Evolutionary conservation across 225 moss, liverwort and hornwort genomes (phyloP), one percentile per base, ranked within the genome.

Genomic region (Polytrichum formosum): DNA sequence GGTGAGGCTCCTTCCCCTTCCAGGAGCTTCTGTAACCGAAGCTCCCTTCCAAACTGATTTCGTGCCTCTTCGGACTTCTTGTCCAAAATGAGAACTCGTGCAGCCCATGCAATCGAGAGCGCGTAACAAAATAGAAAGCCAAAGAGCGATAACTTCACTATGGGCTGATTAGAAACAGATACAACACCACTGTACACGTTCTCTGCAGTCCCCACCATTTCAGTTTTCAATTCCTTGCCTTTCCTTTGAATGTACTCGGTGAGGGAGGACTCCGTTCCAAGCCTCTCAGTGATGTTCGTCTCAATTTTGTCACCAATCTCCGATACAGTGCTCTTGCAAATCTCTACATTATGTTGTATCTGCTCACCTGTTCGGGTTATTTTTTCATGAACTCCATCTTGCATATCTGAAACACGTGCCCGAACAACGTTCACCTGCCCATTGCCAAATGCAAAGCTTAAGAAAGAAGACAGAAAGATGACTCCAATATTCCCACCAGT

Each of bases 1-100:
- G 66, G 69, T 64, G 88, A 72, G 70, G 72, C 75, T 67, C 73
- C 74, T 81, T 19, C 62, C 81, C 90, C 85, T 82, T 88, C 79
- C 64, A 74, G 76, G 73, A 85, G 83, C 80, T 90, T 91, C 90
- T 90, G 87, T 61, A 84, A 76, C 33, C 85, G 90, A 31, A 82
- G 70, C 55, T 88, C 87, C 64, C 83, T 73, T 71, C 90, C 91
- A 33, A 80, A 76, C 61, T 79, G 77, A 56, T 83, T 79, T 54
- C 81, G 77, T 37, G 85, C 84, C 66, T 85, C 78, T 29, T 82
- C 68, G 26, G 81, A 74, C 46, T 85, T 79, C 73, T 85, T 88
- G 76, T 82, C 84, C 13, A 80, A 86, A 53, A 86, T 29, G 28
- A 91, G 54, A 62, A 86, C 76, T 20, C 89, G 83, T 25, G 83